A percentile compares a stretch with the other conserved stretches of the same genome.
These are phyloP conservation scores for Polygonum maritimum DNA, from an alignment of 148 eudicot species.

Conservation along the genomic window DNA sequence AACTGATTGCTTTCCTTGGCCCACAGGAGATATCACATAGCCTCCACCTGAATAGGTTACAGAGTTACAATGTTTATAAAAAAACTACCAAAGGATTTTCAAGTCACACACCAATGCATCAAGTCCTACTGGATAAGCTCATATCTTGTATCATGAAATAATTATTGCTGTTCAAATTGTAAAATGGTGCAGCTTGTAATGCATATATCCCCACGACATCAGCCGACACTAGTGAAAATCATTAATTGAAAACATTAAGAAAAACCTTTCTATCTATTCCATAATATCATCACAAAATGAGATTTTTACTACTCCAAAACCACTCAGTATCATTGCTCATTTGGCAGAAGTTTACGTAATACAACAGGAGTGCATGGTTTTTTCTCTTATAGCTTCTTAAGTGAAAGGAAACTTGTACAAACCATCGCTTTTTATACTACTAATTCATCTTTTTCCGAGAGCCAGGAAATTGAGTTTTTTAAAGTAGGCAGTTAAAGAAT, in stretches of 20 bases:
- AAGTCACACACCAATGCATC: neutral
- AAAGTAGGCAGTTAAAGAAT: neutral
- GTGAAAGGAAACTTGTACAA: neutral
- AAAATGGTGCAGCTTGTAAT: neutral
- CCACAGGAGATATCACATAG: conserved; percentile 57
- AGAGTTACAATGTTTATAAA: neutral
- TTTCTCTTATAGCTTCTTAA: neutral
- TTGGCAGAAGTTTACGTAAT: neutral
- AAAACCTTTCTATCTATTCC: neutral
- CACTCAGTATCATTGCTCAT: neutral
- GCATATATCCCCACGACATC: conserved; percentile 1
- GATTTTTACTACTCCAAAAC: neutral
- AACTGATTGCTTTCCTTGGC: conserved; percentile 54
- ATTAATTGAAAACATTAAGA: neutral
- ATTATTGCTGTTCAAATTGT: neutral
- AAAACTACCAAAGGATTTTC: neutral
- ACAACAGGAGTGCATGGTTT: neutral
- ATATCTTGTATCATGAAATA: neutral
- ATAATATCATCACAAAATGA: neutral
- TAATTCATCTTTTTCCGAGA: neutral
- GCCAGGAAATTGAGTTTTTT: neutral
- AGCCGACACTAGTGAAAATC: neutral
- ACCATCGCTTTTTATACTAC: neutral
- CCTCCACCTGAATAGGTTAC: conserved; percentile 49
- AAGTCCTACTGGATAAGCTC: neutral